Conservation (phyloP, 2,329 filamentous ascomycete genomes). For the Botrytis hyacinthi region DNA sequence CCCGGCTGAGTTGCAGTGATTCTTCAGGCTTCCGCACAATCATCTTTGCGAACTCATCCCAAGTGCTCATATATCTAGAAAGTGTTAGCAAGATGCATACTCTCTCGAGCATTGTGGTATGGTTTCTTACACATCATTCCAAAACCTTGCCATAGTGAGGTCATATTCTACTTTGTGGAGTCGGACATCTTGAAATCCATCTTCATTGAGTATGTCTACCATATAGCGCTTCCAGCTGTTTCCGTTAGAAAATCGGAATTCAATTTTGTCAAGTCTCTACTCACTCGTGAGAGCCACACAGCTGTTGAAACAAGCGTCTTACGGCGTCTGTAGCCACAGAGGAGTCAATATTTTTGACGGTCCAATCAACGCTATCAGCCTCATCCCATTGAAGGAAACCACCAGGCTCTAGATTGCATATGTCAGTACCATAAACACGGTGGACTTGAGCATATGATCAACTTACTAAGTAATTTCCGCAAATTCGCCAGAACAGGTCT, state of each 20-base stretch:
- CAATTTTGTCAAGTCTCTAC: background rate
- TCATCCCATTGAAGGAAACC: background rate
- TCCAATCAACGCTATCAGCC: background rate
- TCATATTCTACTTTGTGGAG: background rate
- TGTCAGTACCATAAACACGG: background rate
- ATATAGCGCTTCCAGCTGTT: background rate
- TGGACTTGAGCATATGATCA: background rate
- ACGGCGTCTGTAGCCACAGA: background rate
- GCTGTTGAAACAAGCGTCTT: background rate
- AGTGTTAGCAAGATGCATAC: background rate
- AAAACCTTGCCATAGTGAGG: background rate
- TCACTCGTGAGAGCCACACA: background rate
- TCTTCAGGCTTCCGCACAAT: background rate
- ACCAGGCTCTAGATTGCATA: background rate
- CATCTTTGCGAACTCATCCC: background rate
- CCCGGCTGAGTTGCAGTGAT: background rate
- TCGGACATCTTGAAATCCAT: background rate
- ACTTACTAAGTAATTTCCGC: background rate
- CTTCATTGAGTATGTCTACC: background rate
- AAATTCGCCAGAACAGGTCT: background rate
- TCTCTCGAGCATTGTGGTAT: accelerated
- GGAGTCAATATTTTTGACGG: background rate
- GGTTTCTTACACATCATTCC: background rate
- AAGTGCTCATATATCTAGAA: background rate
- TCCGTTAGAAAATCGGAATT: background rate